Conservation (phyloP, 23 red algal species). For the Gracilaria gracilis region DNA sequence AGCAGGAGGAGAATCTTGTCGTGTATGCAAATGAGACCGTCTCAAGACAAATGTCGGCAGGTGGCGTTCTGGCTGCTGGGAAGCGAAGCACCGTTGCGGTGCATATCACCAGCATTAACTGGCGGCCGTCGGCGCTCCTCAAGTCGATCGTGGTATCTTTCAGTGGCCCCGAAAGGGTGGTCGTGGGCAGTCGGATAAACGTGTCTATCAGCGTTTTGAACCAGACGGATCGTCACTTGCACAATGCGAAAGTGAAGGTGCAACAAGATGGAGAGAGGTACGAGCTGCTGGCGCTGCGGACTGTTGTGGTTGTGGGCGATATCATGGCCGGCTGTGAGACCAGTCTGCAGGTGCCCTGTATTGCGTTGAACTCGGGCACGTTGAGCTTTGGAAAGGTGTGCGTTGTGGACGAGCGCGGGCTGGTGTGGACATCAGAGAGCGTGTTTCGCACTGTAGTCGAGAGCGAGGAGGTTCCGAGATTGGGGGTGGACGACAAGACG, state of each 20-base stretch:
- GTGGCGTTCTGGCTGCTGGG: slow-evolving; percentile 64
- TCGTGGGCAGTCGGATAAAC: slow-evolving; percentile 24
- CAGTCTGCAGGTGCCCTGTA: slow-evolving; percentile 58
- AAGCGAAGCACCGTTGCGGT: slow-evolving; percentile 61
- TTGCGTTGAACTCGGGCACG: slow-evolving; percentile 40
- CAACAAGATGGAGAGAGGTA: slow-evolving; percentile 27
- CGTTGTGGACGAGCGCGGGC: slow-evolving; percentile 14
- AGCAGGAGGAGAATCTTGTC: background rate
- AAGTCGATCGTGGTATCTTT: slow-evolving; percentile 42
- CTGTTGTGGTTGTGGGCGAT: slow-evolving; percentile 44
- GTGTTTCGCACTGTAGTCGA: slow-evolving; percentile 29
- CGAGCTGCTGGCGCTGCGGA: slow-evolving; percentile 56
- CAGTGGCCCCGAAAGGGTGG: slow-evolving; percentile 2
- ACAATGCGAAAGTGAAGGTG: slow-evolving; percentile 30
- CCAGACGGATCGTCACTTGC: slow-evolving; percentile 38
- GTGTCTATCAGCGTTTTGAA: slow-evolving; percentile 54
- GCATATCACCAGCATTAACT: slow-evolving; percentile 40
- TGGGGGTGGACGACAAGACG: background rate
- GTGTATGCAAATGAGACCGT: background rate
- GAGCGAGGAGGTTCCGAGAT: background rate
- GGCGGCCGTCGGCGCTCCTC: slow-evolving; percentile 40
- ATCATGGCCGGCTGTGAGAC: slow-evolving; percentile 37
- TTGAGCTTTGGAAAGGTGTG: slow-evolving; percentile 36
- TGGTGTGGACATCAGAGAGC: slow-evolving; percentile 36
- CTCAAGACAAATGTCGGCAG: slow-evolving; percentile 42